A percentile compares a stretch with the other conserved stretches of the same genome.
Conservation (phyloP, 345 rosid genomes). For the Trapa incisa region DNA sequence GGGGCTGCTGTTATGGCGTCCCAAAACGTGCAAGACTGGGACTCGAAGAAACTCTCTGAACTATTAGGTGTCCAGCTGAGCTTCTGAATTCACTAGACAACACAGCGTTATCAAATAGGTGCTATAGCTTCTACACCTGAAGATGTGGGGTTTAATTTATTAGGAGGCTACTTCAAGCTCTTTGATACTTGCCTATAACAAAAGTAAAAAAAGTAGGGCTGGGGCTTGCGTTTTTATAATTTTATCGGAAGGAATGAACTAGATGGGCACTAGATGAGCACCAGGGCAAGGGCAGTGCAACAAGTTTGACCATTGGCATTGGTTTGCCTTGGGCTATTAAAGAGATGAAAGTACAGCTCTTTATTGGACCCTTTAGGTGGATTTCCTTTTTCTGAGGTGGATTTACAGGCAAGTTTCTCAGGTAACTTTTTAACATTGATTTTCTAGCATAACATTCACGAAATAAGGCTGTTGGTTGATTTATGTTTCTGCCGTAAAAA, state of each 20-base stretch:
- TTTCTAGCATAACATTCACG: no score
- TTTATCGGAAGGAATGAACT: slow-evolving; percentile 1
- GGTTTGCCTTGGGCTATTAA: no score
- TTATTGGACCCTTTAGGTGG: no score
- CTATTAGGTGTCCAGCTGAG: slow-evolving; percentile 11
- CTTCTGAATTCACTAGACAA: not conserved
- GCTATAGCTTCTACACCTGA: not conserved
- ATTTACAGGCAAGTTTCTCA: no score
- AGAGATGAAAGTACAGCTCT: no score
- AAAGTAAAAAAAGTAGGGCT: not conserved
- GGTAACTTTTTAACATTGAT: no score
- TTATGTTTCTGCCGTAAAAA: no score
- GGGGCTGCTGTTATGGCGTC: slow-evolving; percentile 24
- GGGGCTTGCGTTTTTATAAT: slow-evolving; percentile 2
- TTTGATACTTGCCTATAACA: not conserved
- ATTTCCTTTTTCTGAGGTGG: no score
- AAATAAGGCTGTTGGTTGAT: no score
- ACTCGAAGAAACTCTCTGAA: slow-evolving; percentile 23
- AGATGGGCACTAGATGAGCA: not conserved
- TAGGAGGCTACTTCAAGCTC: not conserved
- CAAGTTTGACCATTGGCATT: no score
- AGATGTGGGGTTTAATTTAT: not conserved
- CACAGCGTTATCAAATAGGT: no score
- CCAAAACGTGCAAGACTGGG: slow-evolving; percentile 20
- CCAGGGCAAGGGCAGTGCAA: not conserved